Percentiles rank a stretch among this genome's conserved stretches.
These are phyloP conservation scores for Dactylellina drechsleri DNA, from an alignment of 2,329 filamentous ascomycete species.

Conservation along the genomic window DNA sequence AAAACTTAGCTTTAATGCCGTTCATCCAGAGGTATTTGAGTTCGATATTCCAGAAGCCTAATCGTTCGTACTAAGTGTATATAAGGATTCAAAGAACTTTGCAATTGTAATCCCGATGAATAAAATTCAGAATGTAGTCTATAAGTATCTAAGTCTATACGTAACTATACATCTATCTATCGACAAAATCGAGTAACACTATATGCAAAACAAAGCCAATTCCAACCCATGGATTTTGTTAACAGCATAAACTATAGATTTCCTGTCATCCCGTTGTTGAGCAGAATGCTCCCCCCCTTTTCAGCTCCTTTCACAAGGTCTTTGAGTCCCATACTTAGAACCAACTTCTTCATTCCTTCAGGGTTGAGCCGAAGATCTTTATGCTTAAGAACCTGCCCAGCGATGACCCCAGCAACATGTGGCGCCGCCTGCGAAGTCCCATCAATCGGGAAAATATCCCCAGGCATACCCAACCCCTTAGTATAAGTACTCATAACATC, in stretches of 20 bases:
- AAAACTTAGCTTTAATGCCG: too few relatives aligned
- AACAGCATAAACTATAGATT: too few relatives aligned
- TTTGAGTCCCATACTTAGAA: conserved; percentile 46
- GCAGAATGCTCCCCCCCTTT: conserved; percentile 38
- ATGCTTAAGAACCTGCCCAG: conserved; percentile 53
- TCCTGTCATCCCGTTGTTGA: conserved; percentile 20
- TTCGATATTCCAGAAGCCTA: neutral
- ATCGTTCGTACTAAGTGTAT: neutral
- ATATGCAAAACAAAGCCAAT: too few relatives aligned
- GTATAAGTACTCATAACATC: conserved; percentile 67
- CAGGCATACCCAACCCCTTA: conserved; percentile 63
- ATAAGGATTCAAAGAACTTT: neutral
- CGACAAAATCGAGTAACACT: neutral
- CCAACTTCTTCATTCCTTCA: conserved; percentile 54
- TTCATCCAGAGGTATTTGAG: neutral
- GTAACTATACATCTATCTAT: neutral
- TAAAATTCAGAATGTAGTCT: neutral
- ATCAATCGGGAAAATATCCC: conserved; percentile 65
- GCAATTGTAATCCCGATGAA: too few relatives aligned
- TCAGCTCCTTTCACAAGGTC: conserved; percentile 46
- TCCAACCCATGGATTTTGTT: too few relatives aligned
- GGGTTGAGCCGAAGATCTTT: conserved; percentile 48
- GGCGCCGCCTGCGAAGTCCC: conserved; percentile 67
- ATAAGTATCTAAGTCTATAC: too few relatives aligned
- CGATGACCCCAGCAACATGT: conserved; percentile 58